phyloP scores from a whole-genome alignment of 768 basidiomycete species.

The Gautieria morchelliformis region DNA sequence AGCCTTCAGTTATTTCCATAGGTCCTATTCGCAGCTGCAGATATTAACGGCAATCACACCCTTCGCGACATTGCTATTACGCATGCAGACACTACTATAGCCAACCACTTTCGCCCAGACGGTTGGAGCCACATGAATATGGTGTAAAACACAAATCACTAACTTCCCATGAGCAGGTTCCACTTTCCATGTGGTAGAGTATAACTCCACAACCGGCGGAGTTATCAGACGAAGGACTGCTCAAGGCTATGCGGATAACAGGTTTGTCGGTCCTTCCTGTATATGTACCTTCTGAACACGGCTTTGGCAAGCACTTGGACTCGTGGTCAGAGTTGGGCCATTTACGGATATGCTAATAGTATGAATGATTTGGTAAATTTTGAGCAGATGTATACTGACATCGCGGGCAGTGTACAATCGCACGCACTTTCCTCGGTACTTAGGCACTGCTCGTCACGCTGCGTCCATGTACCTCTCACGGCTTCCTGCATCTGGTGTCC shows the following conservation, averaged over 20 bases:
- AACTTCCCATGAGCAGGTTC: conserved; percentile 6
- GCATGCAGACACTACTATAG: conserved; percentile 59
- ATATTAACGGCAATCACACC: conserved; percentile 50
- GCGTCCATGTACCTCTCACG: conserved; percentile 52
- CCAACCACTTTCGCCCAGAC: conserved; percentile 55
- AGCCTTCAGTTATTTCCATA: conserved; percentile 8
- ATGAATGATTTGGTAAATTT: conserved; percentile 15
- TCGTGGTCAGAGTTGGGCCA: conserved; percentile 64
- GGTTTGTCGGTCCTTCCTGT: conserved; percentile 10
- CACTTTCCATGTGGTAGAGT: conserved; percentile 40
- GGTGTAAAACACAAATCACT: neutral
- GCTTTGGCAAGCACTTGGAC: conserved; percentile 52
- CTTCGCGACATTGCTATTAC: conserved; percentile 49
- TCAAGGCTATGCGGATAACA: conserved; percentile 50
- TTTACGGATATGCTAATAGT: conserved; percentile 66
- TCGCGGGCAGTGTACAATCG: conserved; percentile 43
- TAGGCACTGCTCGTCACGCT: conserved; percentile 48
- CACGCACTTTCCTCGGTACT: conserved; percentile 40
- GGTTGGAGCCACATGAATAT: conserved; percentile 27
- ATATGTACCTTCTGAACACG: neutral
- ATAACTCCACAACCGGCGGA: conserved; percentile 52
- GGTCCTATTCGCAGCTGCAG: conserved; percentile 47
- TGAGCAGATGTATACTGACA: neutral
- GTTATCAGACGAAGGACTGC: conserved; percentile 48
- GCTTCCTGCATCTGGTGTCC: conserved; percentile 49